These are phyloP conservation scores for Raphanus raphanistrum DNA, from an alignment of 345 rosid species.

Conservation along the genomic window DNA sequence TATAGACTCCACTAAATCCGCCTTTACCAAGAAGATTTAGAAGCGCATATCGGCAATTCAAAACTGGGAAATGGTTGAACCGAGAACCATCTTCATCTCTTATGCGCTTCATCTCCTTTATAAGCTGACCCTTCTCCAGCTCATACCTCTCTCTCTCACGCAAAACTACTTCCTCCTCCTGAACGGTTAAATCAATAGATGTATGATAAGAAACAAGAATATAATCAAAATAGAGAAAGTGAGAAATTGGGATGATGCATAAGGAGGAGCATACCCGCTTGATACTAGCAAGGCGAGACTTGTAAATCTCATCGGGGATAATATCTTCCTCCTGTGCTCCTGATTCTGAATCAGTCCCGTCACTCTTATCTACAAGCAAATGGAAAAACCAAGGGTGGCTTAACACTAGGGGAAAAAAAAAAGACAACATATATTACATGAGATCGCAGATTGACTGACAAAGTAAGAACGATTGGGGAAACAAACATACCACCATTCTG, in stretches of 20 bases:
- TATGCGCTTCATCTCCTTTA: constrained; percentile 96
- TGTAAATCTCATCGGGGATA: constrained; percentile 91
- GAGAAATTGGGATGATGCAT: constrained; percentile 18
- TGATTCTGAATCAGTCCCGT: constrained; percentile 67
- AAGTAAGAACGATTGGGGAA: constrained; percentile 11
- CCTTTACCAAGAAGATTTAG: constrained; percentile 98
- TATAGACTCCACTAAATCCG: constrained; percentile 99
- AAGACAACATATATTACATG: constrained; percentile 2
- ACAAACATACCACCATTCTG: constrained; percentile 61
- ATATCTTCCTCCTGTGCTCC: constrained; percentile 86
- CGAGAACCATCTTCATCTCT: constrained; percentile 99
- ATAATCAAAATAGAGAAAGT: constrained; percentile 2
- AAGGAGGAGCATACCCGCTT: constrained; percentile 74
- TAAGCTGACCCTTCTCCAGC: constrained; percentile 92
- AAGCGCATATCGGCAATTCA: constrained; percentile 85
- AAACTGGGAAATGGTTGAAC: constrained; percentile 91
- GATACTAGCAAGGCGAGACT: constrained; percentile 90
- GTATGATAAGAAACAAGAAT: constrained; percentile 1
- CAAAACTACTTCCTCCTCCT: constrained; percentile 90
- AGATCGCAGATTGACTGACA: constrained; percentile 4
- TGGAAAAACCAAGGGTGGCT: constrained; percentile 22
- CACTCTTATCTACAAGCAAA: constrained; percentile 77
- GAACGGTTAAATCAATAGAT: constrained; percentile 31
- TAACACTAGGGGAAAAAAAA: constrained; percentile 20
- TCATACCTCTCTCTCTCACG: constrained; percentile 99